Base-by-base conservation (phyloP, 305 asterid genomes). In the Rubia tinctorum region DNA sequence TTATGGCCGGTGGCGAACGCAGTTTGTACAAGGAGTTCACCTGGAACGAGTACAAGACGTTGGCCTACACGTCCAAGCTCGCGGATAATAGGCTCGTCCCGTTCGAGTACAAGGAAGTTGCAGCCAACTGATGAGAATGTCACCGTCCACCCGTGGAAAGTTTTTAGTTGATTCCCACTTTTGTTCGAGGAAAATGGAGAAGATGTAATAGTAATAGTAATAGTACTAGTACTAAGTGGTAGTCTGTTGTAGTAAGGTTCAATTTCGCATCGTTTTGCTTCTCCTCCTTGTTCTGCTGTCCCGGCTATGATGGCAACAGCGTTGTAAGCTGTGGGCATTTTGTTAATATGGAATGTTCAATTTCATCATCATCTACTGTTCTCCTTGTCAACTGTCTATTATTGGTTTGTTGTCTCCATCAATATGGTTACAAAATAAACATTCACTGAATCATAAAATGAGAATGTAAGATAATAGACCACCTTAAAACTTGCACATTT, bases 11-110 rank as follows among this genome's bases (percentile, higher is more conserved):
- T 58, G 96, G 88, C 6, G 91, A 84, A 81, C 90, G 83, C 68
- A 85, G 89, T 73, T 90, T 91, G 88, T 91, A 91, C 87, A 90
- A 85, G 71, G 97, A 89, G 77, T 90, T 91, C 83, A 91, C 96
- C 27, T 91, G 97, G 96, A 83, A 83, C 73, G 97, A 91, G 80
- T 91, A 87, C 83, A 91, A 88, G 63, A 89, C 73, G 68, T 91
- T 91, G 43, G 89, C 82, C 12, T 88, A 81, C 76, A 86, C 80
- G 78, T 80, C 93, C 53, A 88, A 83, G 80, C 79, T 91, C 72
- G 88, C 86, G 66, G 95, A 88, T 81, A 82, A 90, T 68, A 88
- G 96, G 73, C 77, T 91, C 79, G 88, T 86, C 63, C 83, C 73
- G 40, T 91, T 89, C 66, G 89, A 88, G 81, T 30, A 30, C 34